A percentile compares a stretch with the other conserved stretches of the same genome.
Conservation (phyloP, 2,329 filamentous ascomycete species). For the Calonectria montana region DNA sequence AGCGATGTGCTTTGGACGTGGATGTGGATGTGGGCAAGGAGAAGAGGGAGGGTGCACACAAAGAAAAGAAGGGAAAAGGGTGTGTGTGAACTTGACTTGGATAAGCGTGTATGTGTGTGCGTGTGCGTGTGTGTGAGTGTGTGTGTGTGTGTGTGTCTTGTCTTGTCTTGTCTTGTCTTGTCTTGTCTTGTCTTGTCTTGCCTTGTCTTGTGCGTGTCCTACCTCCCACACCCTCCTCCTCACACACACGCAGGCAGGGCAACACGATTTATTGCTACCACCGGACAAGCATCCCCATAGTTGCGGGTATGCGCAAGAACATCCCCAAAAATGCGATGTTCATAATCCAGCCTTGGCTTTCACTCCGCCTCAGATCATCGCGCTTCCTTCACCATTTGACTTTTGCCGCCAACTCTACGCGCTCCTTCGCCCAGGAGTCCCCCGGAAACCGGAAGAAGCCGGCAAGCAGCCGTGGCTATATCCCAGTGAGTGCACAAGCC, state of each 20-base stretch:
- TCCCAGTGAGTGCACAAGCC: not conserved
- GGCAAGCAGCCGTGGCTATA: conserved; percentile 2
- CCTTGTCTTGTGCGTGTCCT: not conserved
- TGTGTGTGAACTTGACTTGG: not conserved
- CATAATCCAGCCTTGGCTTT: conserved; percentile 1
- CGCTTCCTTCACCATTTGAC: conserved; percentile 5
- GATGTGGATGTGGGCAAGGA: not conserved
- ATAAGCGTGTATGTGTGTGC: not conserved
- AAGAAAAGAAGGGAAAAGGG: not conserved
- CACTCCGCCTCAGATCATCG: conserved; percentile 3
- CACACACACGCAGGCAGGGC: not conserved
- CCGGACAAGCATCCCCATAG: conserved; percentile 5
- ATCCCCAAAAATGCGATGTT: conserved; percentile 5
- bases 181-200: too few species aligned
- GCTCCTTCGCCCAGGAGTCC: conserved; percentile 4
- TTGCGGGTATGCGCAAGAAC: not conserved
- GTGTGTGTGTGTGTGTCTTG: not conserved
- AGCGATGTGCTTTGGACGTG: not conserved
- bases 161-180: too few species aligned
- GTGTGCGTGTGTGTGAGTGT: not conserved
- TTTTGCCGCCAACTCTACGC: conserved; percentile 10
- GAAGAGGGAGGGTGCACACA: not conserved
- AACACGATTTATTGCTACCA: conserved; percentile 2
- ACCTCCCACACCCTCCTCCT: not conserved
- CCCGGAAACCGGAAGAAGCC: conserved; percentile 16